A percentile compares a stretch with the other conserved stretches of the same genome.
Conservation (phyloP, 257 asterid species). For the Misopates orontium region DNA sequence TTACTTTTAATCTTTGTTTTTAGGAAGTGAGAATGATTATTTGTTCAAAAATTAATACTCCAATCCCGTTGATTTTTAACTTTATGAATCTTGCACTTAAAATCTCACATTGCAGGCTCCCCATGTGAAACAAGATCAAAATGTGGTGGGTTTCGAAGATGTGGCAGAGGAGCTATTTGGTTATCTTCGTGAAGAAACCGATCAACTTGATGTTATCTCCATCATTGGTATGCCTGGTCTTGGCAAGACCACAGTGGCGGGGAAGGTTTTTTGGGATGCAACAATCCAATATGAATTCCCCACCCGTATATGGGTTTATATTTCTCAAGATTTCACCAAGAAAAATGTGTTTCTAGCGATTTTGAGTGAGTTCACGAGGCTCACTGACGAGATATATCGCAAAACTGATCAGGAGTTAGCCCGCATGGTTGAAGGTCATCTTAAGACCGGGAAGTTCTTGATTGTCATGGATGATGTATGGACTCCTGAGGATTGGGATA, state of each 20-base stretch:
- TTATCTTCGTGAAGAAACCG: conserved; percentile 33
- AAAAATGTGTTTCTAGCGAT: conserved; percentile 38
- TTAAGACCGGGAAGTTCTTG: conserved; percentile 33
- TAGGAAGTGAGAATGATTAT: too few relatives aligned
- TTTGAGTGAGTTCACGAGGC: conserved; percentile 29
- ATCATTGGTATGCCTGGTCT: conserved; percentile 58
- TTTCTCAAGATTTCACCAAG: conserved; percentile 29
- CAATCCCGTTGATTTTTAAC: too few relatives aligned
- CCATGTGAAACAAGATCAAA: conserved; percentile 34
- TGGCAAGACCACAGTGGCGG: conserved; percentile 31
- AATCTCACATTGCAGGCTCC: too few relatives aligned
- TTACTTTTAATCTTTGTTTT: background rate
- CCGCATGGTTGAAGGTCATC: conserved; percentile 5
- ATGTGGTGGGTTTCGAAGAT: conserved; percentile 51
- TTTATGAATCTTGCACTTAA: too few relatives aligned
- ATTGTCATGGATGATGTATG: conserved; percentile 30
- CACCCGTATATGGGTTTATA: conserved; percentile 41
- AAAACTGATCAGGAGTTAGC: conserved; percentile 32
- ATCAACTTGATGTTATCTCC: conserved; percentile 36
- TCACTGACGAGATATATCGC: conserved; percentile 28
- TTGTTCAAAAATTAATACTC: too few relatives aligned
- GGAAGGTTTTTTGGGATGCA: conserved; percentile 32
- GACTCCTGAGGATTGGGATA: too few relatives aligned
- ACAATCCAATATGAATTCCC: conserved; percentile 38
- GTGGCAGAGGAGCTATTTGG: conserved; percentile 38